These are phyloP conservation scores for Apiospora rasikravindrae DNA, from an alignment of 2,329 filamentous ascomycete species.

Conservation along the genomic window DNA sequence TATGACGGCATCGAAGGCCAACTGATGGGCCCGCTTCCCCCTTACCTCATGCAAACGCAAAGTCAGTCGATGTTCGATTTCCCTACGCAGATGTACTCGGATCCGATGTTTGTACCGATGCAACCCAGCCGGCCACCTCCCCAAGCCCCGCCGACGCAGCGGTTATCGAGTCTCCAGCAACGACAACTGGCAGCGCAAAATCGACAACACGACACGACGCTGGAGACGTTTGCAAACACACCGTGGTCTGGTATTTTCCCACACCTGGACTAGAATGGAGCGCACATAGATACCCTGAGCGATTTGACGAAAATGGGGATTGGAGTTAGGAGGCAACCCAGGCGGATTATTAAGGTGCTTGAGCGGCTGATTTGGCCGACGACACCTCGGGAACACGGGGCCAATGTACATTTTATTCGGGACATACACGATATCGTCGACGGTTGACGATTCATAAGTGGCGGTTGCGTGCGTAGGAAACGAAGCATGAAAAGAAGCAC, in stretches of 20 bases:
- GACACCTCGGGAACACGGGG: background rate
- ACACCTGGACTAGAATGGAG: conserved; percentile 27
- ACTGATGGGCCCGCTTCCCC: conserved; percentile 72
- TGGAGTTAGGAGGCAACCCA: conserved; percentile 4
- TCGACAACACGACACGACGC: conserved; percentile 28
- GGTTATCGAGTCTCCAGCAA: conserved; percentile 26
- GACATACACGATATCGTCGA: background rate
- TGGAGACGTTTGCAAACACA: conserved; percentile 47
- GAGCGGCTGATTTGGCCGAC: background rate
- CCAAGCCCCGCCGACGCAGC: conserved; percentile 33
- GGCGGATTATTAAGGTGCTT: background rate
- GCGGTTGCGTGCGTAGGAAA: background rate
- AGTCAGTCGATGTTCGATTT: conserved; percentile 50
- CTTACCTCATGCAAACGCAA: conserved; percentile 68
- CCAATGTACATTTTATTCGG: conserved; percentile 1
- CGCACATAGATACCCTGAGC: conserved; percentile 15
- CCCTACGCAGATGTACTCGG: conserved; percentile 50
- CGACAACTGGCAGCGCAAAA: conserved; percentile 29
- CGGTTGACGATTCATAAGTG: background rate
- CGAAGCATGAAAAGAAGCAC: background rate
- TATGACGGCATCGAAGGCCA: conserved; percentile 76
- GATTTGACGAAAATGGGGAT: conserved; percentile 5
- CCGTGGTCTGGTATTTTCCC: conserved; percentile 40
- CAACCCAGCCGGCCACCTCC: conserved; percentile 39
- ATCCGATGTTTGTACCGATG: conserved; percentile 49